Evolutionary conservation across 2,329 filamentous ascomycete genomes (phyloP).

Genomic region (Simplicillium aogashimaense): DNA sequence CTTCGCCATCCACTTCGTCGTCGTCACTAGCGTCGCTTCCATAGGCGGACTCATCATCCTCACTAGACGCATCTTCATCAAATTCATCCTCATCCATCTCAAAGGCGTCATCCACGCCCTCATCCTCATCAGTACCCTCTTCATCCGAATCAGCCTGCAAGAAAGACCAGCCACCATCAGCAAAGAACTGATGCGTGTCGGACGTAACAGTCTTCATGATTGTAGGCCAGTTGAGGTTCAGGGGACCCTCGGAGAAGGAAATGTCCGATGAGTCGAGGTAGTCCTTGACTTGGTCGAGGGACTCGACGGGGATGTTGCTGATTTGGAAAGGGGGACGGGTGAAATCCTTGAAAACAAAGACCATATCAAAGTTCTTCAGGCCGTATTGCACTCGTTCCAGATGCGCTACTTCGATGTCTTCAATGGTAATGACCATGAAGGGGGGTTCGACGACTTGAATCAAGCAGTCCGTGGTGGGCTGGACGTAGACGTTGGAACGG

Average conservation of each 20-base stretch:
- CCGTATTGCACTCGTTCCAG: conserved; percentile 94
- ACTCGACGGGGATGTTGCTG: conserved; percentile 96
- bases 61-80: conserved; percentile 66
- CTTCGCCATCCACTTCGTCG: conserved; percentile 56
- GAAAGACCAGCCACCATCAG: conserved; percentile 92
- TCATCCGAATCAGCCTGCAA: conserved; percentile 79
- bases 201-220: conserved; percentile 99
- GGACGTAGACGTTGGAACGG: conserved; percentile 89
- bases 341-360: conserved; percentile 98
- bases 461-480: conserved; percentile 92
- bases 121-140: conserved; percentile 65
- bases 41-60: conserved; percentile 82
- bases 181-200: conserved; percentile 91
- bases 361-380: conserved; percentile 97
- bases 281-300: conserved; percentile 90
- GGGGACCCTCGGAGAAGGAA: conserved; percentile 82
- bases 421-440: conserved; percentile 90
- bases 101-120: conserved; percentile 86
- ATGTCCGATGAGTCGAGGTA: conserved; percentile 96
- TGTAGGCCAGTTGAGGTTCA: conserved; percentile 97
- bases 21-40: conserved; percentile 81
- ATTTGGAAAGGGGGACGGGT: conserved; percentile 82
- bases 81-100: conserved; percentile 78
- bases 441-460: conserved; percentile 96
- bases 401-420: conserved; percentile 93